Evolutionary conservation across 2,329 filamentous ascomycete genomes (phyloP).

Genomic region (Capronia coronata): DNA sequence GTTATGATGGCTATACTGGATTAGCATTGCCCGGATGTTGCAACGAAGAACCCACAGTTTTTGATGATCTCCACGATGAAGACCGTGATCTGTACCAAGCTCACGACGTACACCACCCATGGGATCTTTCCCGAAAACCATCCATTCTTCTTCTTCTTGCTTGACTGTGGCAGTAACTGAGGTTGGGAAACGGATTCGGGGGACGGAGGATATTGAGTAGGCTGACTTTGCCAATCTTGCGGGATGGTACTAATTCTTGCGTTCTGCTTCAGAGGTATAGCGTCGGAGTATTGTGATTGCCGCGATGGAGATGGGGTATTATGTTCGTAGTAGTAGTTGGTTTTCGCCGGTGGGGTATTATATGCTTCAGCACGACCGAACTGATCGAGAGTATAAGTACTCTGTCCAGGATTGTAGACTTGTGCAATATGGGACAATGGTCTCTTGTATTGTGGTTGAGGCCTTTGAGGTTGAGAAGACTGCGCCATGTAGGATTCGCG

Average conservation of each 20-base stretch:
- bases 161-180: constrained; percentile 22
- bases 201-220: constrained; percentile 44
- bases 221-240: constrained; percentile 30
- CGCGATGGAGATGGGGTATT: constrained; percentile 11
- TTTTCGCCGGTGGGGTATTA: constrained; percentile 3
- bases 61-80: constrained; percentile 85
- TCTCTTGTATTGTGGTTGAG: constrained; percentile 10
- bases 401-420: constrained; percentile 14
- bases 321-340: constrained; percentile 14
- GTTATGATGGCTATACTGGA: constrained; percentile 59
- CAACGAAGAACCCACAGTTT: constrained; percentile 56
- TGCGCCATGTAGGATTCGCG: constrained; percentile 32
- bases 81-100: constrained; percentile 68
- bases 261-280: constrained; percentile 22
- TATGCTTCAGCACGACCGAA: constrained; percentile 11
- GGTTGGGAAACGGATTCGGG: constrained; percentile 48
- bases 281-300: constrained; percentile 14
- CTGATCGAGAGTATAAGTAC: constrained; percentile 30
- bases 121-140: constrained; percentile 58
- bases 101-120: constrained; percentile 76
- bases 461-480: constrained; percentile 8
- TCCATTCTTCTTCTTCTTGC: constrained; percentile 38
- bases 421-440: constrained; percentile 10
- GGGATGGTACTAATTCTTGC: constrained; percentile 17
- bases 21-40: constrained; percentile 4